Evolutionary conservation across 768 basidiomycete genomes (phyloP), one percentile per base, ranked within the genome.

Genomic region (Panaeolus cyanescens): DNA sequence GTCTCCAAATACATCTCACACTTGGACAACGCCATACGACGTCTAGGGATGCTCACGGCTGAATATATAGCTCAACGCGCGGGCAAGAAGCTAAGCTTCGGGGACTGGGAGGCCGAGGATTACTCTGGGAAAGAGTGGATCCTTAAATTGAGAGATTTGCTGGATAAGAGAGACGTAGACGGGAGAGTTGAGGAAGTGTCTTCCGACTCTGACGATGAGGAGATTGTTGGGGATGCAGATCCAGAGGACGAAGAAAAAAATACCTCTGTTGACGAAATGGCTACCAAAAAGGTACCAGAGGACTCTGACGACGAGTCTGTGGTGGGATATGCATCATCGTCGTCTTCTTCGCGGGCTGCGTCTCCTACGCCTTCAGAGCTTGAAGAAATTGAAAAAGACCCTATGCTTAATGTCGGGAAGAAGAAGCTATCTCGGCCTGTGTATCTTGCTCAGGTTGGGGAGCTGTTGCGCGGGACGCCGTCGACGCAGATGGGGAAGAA

Each of bases 41-140:
- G 89, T 25, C 91, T 94, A 65, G 97, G 97, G 3, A 96, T 99
- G 95, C 82, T 98, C 32, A 87, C 86, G 0, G 96, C 92, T 0
- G 96, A 99, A 74, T 78, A 90, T 17, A 82, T 90, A 8, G 91
- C 93, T 0, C 76, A 78, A 5, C 77, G 79, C 28, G 79, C 80
- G 13, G 83, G 86, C 5, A 91, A 90, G 70, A 82, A 81, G 54
- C 79, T 98, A 20, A 80, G 86, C 60, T 98, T 99, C 65, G 88
- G 84, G 0, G 86, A 83, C 37, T 97, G 96, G 96, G 89, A 91
- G 7, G 93, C 90, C 1, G 83, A 86, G 1, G n/a, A n/a, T n/a
- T 88, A 85, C 4, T 79, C 83, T 28, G 89, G 85, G 7, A 86
- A 81, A 62, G 74, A 70, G 20, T 93, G 92, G 87, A 87, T 85